phyloP scores from a whole-genome alignment of 306 rosid genomes.

The Fragaria nilgerrensis region DNA sequence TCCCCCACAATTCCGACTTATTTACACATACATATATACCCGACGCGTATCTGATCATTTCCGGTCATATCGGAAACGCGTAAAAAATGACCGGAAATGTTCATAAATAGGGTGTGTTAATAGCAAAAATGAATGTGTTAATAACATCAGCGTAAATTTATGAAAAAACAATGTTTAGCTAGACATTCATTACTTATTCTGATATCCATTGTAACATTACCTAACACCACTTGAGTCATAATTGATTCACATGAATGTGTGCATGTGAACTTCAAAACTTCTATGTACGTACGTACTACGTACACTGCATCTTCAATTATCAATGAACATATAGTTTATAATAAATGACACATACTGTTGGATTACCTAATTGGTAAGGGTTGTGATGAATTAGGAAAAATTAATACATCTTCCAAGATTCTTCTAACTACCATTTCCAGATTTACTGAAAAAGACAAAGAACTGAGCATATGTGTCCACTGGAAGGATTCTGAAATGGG shows the following conservation, averaged over 20 bases:
- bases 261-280: conserved; percentile 1
- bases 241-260: not conserved
- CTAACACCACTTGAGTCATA: not conserved
- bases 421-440: not conserved
- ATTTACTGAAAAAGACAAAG: not conserved
- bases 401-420: not conserved
- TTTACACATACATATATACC: no score
- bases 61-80: no score
- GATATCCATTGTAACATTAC: not conserved
- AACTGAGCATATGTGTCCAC: not conserved
- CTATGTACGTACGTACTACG: no score
- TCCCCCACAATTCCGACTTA: no score
- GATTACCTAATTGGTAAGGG: not conserved
- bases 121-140: no score
- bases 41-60: no score
- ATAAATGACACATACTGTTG: not conserved
- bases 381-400: not conserved
- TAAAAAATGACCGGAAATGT: no score
- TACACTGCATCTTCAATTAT: conserved; percentile 1
- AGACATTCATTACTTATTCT: not conserved
- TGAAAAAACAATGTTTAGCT: not conserved
- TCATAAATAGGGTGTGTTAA: no score
- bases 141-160: not conserved
- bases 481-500: not conserved
- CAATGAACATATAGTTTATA: not conserved